phyloP scores from a whole-genome alignment of 139 green algal genomes.

The Chlorella sorokiniana region DNA sequence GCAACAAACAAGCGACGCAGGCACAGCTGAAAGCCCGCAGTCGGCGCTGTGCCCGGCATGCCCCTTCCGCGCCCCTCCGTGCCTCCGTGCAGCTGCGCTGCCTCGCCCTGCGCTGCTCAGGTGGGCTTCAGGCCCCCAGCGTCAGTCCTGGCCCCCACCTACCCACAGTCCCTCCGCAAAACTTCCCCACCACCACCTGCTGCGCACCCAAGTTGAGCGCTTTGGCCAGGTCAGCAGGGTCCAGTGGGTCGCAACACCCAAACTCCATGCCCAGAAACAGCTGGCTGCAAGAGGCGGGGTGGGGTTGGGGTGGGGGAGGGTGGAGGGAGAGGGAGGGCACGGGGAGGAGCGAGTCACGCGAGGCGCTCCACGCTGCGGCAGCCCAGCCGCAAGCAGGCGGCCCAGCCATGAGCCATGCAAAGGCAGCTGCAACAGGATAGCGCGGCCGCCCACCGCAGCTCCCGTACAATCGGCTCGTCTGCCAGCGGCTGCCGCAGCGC shows the following conservation, averaged over 20 bases:
- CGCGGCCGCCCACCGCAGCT: constrained; percentile 41
- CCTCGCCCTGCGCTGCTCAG: too few species aligned
- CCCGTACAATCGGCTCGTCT: constrained; percentile 36
- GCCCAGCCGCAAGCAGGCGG: not conserved
- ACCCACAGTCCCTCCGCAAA: too few species aligned
- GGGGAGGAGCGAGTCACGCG: too few species aligned
- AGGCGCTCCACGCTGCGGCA: not conserved
- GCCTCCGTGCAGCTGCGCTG: too few species aligned
- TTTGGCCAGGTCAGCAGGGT: constrained; percentile 69
- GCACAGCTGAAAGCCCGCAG: too few species aligned
- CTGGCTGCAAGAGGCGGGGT: not conserved
- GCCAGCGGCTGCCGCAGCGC: constrained; percentile 8
- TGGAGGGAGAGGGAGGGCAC: too few species aligned
- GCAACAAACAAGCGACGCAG: not conserved
- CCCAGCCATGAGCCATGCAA: not conserved
- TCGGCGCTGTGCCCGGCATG: too few species aligned
- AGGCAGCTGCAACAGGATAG: too few species aligned
- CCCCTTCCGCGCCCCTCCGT: too few species aligned
- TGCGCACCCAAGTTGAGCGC: constrained; percentile 67
- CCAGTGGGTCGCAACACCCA: constrained; percentile 51
- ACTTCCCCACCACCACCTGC: not conserved
- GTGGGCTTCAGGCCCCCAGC: too few species aligned
- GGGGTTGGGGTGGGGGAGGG: not conserved
- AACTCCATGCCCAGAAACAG: constrained; percentile 55
- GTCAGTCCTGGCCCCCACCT: too few species aligned